A percentile compares a stretch with the other conserved stretches of the same genome.
Conservation (phyloP, 2,329 filamentous ascomycete genomes). For the Penicillium sp. region DNA sequence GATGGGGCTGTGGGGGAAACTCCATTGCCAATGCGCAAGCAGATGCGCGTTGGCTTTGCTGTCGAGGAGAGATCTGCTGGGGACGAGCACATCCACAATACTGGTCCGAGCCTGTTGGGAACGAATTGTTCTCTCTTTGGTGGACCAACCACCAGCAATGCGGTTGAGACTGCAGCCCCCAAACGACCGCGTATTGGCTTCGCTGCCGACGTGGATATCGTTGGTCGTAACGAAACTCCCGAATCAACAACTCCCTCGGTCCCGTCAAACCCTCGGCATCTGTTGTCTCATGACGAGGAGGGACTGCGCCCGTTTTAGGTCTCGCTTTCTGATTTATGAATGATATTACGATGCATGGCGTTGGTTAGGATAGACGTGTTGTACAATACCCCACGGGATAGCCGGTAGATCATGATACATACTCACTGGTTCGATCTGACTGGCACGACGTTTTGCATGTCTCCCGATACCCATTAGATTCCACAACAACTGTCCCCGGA, state of each 20-base stretch:
- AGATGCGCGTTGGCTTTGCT: not conserved
- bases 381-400: not conserved
- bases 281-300: not conserved
- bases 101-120: not conserved
- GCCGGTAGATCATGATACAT: too few relatives aligned
- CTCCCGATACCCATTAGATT: too few relatives aligned
- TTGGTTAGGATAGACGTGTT: not conserved
- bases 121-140: constrained; percentile 3
- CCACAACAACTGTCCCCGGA: too few relatives aligned
- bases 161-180: not conserved
- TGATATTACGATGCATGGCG: not conserved
- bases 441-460: too few relatives aligned
- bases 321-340: not conserved
- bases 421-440: too few relatives aligned
- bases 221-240: not conserved
- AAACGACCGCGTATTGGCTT: constrained; percentile 15
- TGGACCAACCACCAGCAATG: constrained; percentile 3
- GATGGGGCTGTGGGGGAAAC: not conserved
- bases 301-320: not conserved
- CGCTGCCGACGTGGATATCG: not conserved
- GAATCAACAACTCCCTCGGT: not conserved
- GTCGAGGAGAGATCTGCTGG: too few relatives aligned
- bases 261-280: not conserved
- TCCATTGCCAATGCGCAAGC: not conserved
- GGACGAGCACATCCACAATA: not conserved